These are phyloP conservation scores for Aphanomyces stellatus DNA, from an alignment of 352 stramenopile genomes.

Conservation along the genomic window DNA sequence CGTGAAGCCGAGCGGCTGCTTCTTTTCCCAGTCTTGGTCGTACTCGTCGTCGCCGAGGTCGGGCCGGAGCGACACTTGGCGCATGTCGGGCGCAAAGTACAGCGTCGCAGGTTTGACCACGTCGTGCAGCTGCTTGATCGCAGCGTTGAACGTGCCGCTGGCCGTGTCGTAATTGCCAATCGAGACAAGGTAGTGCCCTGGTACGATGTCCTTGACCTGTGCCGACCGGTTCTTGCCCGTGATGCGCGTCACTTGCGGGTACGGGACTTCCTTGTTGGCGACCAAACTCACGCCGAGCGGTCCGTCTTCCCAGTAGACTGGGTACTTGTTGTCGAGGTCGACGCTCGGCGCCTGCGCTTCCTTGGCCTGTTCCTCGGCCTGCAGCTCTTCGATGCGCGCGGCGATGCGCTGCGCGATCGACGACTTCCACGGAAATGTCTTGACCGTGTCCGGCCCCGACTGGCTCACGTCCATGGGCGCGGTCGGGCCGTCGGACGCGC, in stretches of 20 bases:
- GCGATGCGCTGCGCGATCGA: slow-evolving; percentile 58
- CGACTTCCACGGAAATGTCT: slow-evolving; percentile 13
- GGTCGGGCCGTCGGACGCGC: slow-evolving; percentile 38
- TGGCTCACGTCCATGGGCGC: slow-evolving; percentile 68
- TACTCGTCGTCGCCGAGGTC: slow-evolving; percentile 62
- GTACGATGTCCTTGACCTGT: slow-evolving; percentile 80
- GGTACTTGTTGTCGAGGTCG: slow-evolving; percentile 76
- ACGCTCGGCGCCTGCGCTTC: slow-evolving; percentile 40
- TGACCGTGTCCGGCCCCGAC: slow-evolving; percentile 41
- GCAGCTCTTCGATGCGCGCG: slow-evolving; percentile 71
- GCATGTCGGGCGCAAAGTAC: slow-evolving; percentile 76
- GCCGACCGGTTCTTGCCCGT: slow-evolving; percentile 82
- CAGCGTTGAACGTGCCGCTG: slow-evolving; percentile 81
- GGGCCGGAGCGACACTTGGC: slow-evolving; percentile 62
- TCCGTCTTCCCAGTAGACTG: slow-evolving; percentile 82
- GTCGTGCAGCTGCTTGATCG: slow-evolving; percentile 85
- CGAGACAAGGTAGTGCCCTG: slow-evolving; percentile 79
- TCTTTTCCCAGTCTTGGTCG: slow-evolving; percentile 85
- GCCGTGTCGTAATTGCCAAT: slow-evolving; percentile 78
- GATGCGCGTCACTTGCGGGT: slow-evolving; percentile 78
- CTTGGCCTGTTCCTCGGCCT: slow-evolving; percentile 58
- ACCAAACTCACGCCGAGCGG: slow-evolving; percentile 82
- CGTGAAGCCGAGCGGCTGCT: slow-evolving; percentile 75
- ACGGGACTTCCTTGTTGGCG: slow-evolving; percentile 79
- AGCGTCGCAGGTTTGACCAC: slow-evolving; percentile 77